Evolutionary conservation across 108 stramenopile genomes (phyloP), one percentile per base, ranked within the genome.

Genomic region (Parmales sp.): DNA sequence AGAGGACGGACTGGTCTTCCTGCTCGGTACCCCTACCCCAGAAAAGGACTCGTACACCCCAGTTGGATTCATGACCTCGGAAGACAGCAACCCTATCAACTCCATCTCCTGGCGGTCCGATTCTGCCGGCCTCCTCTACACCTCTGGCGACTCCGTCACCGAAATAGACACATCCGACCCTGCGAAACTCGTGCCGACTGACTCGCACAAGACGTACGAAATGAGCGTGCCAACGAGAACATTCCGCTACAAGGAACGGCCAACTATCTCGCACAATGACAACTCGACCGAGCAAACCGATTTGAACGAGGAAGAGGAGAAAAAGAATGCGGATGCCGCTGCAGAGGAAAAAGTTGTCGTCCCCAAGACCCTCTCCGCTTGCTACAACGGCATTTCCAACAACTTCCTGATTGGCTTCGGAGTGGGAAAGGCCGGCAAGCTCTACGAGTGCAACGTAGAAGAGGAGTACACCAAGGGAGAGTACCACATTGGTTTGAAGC

Each of bases 1-100:
- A 6, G 45, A 8, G n/a, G 82, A 85, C 38, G 71, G 76, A 28
- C 78, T 46, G 45, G 39, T 83, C 2, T 85, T 85, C 67, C 64
- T 85, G 37, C 37, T 85, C 41, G 39, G 45, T 2, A 37, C 48
- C 3, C 49, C 13, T 39, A 26, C 54, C 23, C 39, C 72, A 11
- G 63, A 37, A 2, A 1, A 60, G 60, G 74, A 54, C 45, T 2
- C 45, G 2, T 49, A 49, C n/a, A 50, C 45, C 8, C 76, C 76
- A 9, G 11, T 63, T 3, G 66, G 72, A 3, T 73, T 73, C 38
- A 48, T 72, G 36, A 73, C 18, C 39, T 29, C 23, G 20, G 46
- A 68, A n/a, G 49, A 49, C 25, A 18, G 19, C 25, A 22, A 13
- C 23, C 38, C 65, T 3, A 43, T 66, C 41, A 4, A 2, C 18